Base-by-base conservation (phyloP, 2,329 filamentous ascomycete genomes). In the Hymenoscyphus occultus region DNA sequence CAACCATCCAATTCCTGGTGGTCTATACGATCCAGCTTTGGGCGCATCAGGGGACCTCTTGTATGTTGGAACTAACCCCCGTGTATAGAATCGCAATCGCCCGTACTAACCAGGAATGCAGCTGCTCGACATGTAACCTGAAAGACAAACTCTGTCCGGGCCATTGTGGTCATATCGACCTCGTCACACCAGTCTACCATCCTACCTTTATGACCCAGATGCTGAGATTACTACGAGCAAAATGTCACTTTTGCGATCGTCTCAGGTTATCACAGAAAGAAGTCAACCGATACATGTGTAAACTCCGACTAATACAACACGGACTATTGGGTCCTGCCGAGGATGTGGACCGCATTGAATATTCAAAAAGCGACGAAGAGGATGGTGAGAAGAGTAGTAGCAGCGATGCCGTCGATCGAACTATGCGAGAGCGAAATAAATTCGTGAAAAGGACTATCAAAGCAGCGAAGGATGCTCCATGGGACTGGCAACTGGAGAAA, bases 151-250 rank as follows among this genome's bases (percentile, higher is more conserved):
- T 86, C 72, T 99, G 96, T 76, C 92, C 94, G 6, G 96, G 96
- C 64, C 96, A 99, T 80, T 86, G 90, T 66, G 96, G 95, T 62
- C 95, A 99, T 76, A 96, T 99, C 76, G 92, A 97, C 73, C 87
- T 99, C 13, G 93, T 95, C 14, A 90, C 93, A 13, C 92, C 91
- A 58, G 91, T 97, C 61, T 99, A 98, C 77, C 94, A 99, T 77
- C 92, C 94, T n/a, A 90, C 93, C 1, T 98, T 97, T 75, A 90
- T 99, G 82, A 93, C 97, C 75, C 93, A 97, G 77, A 85, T 93
- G 61, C 86, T 96, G 69, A 89, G 91, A 56, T 82, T 99, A 57
- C 83, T 99, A 22, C 88, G 93, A 71, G 90, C 92, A 62, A 90
- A 94, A 77, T 99, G 95, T 77, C 85, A 90, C 66, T 97, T 97